A percentile compares a stretch with the other conserved stretches of the same genome.
Conservation (phyloP, 2,329 filamentous ascomycete genomes). For the Penicillium polonicum region DNA sequence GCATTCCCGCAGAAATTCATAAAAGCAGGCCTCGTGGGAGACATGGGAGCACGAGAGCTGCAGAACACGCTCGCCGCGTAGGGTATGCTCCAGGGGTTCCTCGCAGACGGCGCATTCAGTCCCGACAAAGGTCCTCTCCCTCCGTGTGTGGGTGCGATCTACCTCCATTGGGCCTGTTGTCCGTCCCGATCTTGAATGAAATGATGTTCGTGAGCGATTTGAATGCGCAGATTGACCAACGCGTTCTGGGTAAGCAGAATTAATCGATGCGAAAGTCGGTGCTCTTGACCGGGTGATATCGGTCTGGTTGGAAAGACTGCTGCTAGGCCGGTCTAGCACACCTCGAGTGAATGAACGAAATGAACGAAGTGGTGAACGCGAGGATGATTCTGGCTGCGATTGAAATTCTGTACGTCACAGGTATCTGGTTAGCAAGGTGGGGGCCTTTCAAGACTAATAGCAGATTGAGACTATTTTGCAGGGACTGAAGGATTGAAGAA, state of each 20-base stretch:
- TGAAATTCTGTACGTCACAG: conserved; percentile 29
- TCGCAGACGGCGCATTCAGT: conserved; percentile 95
- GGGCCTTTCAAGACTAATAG: not conserved
- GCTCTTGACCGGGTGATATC: conserved; percentile 26
- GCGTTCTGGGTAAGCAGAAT: conserved; percentile 20
- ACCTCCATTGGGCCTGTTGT: conserved; percentile 69
- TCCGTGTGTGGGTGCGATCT: conserved; percentile 74
- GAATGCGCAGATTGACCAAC: conserved; percentile 22
- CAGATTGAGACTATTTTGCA: not conserved
- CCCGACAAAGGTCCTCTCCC: conserved; percentile 93
- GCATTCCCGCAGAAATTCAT: conserved; percentile 94
- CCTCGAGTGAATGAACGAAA: conserved; percentile 33
- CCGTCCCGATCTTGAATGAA: conserved; percentile 40
- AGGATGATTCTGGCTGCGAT: conserved; percentile 33
- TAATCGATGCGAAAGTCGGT: conserved; percentile 23
- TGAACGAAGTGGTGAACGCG: conserved; percentile 34
- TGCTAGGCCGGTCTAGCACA: conserved; percentile 31
- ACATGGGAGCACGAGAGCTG: conserved; percentile 98
- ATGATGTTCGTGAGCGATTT: conserved; percentile 37
- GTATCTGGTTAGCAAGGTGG: conserved; percentile 25
- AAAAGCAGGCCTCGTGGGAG: conserved; percentile 96
- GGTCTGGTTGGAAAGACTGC: conserved; percentile 30
- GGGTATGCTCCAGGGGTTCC: conserved; percentile 90
- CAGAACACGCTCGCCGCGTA: conserved; percentile 88
- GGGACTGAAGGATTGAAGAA: conserved; percentile 8